Evolutionary conservation across 495 filamentous ascomycete genomes (phyloP), one percentile per base, ranked within the genome.

Genomic region (Jackrogersella multiformis): DNA sequence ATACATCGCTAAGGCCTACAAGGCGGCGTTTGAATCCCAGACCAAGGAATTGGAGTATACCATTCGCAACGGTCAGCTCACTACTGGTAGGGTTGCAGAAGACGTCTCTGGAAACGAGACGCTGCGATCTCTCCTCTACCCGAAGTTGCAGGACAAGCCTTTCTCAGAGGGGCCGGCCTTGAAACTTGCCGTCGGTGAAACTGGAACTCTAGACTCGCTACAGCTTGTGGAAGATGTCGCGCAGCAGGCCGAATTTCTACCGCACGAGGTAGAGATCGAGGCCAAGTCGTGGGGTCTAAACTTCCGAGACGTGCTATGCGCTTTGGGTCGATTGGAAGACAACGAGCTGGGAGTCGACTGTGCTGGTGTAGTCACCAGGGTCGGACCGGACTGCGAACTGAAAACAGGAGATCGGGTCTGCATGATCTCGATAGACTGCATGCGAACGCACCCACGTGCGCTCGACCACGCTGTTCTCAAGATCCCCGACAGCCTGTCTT

Each of bases 341-440:
- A 57, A 61, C 7, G 53, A 45, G 1, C 8, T 77, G 5, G 73
- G 69, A 12, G 30, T 56, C 8, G 78, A 78, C 23, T 78, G 70
- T 36, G 66, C 76, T 1, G 79, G 79, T n/a, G 41, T 77, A 9
- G 76, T 81, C 2, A 73, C 61, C 0, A 62, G 73, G 21, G 72
- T 76, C 6, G 79, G 79, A 5, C 26, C 38, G 23, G 64, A 64
- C n/a, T 18, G 49, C 4, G 26, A 30, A 16, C 32, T 45, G 64
- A 80, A n/a, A 77, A 56, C 70, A 66, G 83, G 83, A 7, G 81
- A 84, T 51, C 68, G 77, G 0, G 81, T 85, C 0, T 71, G 74
- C 9, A 72, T 75, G 52, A 56, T 78, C 49, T 74, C 74, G 0
- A 74, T 73, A 5, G 69, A 68, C n/a, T 65, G 70, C 28, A 80